These are phyloP conservation scores for Lipomyces japonicus DNA, from an alignment of 805 yeast species.

Conservation along the genomic window DNA sequence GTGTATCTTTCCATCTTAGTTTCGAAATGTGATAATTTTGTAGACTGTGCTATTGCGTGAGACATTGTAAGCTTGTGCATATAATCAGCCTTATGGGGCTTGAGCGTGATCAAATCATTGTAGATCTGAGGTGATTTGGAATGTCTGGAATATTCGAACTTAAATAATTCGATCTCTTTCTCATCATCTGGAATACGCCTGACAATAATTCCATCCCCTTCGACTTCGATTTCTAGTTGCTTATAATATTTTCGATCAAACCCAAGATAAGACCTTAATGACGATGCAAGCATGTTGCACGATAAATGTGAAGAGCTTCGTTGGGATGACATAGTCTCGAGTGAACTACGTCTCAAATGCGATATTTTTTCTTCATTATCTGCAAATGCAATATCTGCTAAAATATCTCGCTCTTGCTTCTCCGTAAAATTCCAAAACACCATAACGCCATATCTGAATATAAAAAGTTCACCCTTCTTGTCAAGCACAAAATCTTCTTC, in stretches of 20 bases:
- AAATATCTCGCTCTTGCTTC: constrained; percentile 83
- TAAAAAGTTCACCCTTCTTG: constrained; percentile 71
- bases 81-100: constrained; percentile 61
- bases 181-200: constrained; percentile 78
- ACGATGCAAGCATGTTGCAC: background rate
- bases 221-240: background rate
- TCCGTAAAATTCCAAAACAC: constrained; percentile 97
- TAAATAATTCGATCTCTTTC: constrained; percentile 87
- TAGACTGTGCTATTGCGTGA: constrained; percentile 95
- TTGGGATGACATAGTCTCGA: background rate
- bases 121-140: constrained; percentile 50
- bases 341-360: background rate
- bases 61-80: constrained; percentile 88
- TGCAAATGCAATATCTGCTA: constrained; percentile 86
- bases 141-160: constrained; percentile 57
- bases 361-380: constrained; percentile 6
- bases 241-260: background rate
- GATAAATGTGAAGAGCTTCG: background rate
- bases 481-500: constrained; percentile 5
- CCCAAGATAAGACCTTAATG: background rate
- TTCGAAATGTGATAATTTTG: constrained; percentile 86
- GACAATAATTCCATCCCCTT: constrained; percentile 40
- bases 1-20: constrained; percentile 64
- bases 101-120: constrained; percentile 86
- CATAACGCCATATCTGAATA: constrained; percentile 90